Conservation (phyloP, 805 yeast species). For the Cyberlindnera lachancei region DNA sequence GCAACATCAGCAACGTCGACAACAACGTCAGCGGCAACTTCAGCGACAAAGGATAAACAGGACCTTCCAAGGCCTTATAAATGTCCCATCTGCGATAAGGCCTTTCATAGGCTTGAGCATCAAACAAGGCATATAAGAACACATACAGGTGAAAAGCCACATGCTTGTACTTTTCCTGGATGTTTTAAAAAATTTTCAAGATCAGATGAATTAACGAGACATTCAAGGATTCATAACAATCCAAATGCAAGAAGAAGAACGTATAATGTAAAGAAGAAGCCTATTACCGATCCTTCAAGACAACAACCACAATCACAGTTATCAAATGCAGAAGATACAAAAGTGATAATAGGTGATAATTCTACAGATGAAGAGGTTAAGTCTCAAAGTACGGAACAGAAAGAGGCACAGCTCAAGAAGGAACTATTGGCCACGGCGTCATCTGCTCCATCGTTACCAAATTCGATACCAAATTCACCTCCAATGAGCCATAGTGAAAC, state of each 20-base stretch:
- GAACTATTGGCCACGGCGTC: constrained; percentile 8
- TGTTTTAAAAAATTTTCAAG: constrained; percentile 63
- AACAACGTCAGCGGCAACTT: not conserved
- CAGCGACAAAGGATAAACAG: constrained; percentile 9
- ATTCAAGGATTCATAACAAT: constrained; percentile 63
- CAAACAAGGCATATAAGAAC: constrained; percentile 75
- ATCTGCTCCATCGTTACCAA: too few relatives aligned
- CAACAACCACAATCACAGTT: not conserved
- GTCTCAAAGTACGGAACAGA: constrained; percentile 2
- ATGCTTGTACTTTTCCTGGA: constrained; percentile 64
- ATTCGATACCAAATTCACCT: too few relatives aligned
- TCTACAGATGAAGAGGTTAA: constrained; percentile 1
- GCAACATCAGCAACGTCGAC: not conserved
- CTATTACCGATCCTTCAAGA: not conserved
- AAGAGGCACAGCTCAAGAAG: constrained; percentile 9
- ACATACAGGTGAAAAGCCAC: constrained; percentile 80
- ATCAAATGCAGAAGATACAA: not conserved
- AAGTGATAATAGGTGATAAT: not conserved
- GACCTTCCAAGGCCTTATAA: constrained; percentile 50
- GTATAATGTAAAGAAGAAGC: constrained; percentile 31
- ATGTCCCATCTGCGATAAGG: constrained; percentile 68
- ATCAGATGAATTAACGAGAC: constrained; percentile 70
- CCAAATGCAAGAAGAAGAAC: constrained; percentile 61
- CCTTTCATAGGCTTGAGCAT: constrained; percentile 70
- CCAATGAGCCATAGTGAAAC: constrained; percentile 9